Evolutionary conservation across 2,329 filamentous ascomycete species (phyloP), one percentile per base, ranked within the genome.

Genomic region (Phoma herbarum): DNA sequence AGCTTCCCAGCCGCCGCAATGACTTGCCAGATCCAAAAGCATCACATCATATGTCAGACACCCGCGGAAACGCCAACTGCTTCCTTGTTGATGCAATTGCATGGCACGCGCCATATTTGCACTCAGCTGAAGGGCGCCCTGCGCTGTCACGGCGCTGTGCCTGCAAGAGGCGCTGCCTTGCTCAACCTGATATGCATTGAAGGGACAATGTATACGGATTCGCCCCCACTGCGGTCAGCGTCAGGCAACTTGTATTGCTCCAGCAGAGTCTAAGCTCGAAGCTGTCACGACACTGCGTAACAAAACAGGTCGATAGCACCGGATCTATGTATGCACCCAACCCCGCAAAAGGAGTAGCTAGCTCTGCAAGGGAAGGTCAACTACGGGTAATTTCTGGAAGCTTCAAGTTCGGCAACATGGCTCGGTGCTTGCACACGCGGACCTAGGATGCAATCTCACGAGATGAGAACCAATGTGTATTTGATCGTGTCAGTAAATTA

Each of bases 311-410:
- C 65, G 65, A 67, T 64, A 52, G 39, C 52, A 57, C 46, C 47
- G 44, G 53, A 45, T 49, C 68, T 70, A 70, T 65, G 57, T 51
- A 59, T 64, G 52, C 65, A 61, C 66, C 60, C 46, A 69, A 71
- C 69, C 73, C 72, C 72, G 70, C 72, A 74, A 68, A 66, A 66
- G 64, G 62, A 55, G 61, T 66, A 57, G 54, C 51, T 67, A 55
- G 52, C 39, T 50, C 61, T 63, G 63, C 70, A 70, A 71, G 70
- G 69, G 66, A 68, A 67, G 62, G 63, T 62, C 61, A 29, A 65
- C 64, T 59, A 65, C 60, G 64, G 68, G 55, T 64, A 62, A 51
- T 66, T 69, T 70, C 66, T 68, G 51, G 50, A 59, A 59, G 56
- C 50, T 46, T 46, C 50, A 50, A 23, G 45, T 50, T 54, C 50